Evolutionary conservation across 202 grass and related monocot species (phyloP).

Genomic region (Digitaria exilis): DNA sequence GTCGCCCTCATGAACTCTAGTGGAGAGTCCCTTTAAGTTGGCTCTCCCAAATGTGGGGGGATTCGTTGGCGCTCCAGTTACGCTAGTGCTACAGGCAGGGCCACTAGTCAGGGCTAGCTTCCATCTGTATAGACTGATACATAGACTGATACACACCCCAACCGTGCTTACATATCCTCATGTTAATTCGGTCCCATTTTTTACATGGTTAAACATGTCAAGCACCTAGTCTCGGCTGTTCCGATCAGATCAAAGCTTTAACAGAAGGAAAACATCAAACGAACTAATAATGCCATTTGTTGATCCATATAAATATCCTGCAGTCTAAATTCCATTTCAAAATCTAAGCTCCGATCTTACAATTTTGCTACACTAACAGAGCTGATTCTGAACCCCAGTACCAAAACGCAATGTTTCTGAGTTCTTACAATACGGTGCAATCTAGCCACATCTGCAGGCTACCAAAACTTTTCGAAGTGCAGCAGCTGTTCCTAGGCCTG

Average conservation of each 20-base stretch:
- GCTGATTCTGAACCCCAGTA: neutral
- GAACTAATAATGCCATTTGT: neutral
- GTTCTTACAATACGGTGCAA: conserved; percentile 33
- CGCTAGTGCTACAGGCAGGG: too few relatives aligned
- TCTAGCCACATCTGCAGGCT: conserved; percentile 11
- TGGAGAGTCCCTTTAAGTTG: too few relatives aligned
- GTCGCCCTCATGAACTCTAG: too few relatives aligned
- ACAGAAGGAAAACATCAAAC: neutral
- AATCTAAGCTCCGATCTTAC: conserved; percentile 27
- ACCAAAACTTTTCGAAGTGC: conserved; percentile 23
- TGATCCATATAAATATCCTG: conserved; percentile 1
- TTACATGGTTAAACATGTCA: too few relatives aligned
- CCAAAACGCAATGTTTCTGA: conserved; percentile 23
- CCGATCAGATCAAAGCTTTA: neutral
- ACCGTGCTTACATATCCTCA: too few relatives aligned
- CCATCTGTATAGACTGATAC: too few relatives aligned
- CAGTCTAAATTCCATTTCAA: conserved; percentile 13
- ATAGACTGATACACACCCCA: too few relatives aligned
- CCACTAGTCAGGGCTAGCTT: too few relatives aligned
- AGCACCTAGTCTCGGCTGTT: too few relatives aligned
- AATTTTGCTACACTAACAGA: conserved; percentile 13
- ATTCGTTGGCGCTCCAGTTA: too few relatives aligned
- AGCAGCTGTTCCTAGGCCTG: conserved; percentile 27
- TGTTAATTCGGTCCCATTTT: too few relatives aligned
- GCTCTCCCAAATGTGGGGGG: too few relatives aligned